Base-by-base conservation (phyloP, 129 eudicot species). In the Artemisia annua region DNA sequence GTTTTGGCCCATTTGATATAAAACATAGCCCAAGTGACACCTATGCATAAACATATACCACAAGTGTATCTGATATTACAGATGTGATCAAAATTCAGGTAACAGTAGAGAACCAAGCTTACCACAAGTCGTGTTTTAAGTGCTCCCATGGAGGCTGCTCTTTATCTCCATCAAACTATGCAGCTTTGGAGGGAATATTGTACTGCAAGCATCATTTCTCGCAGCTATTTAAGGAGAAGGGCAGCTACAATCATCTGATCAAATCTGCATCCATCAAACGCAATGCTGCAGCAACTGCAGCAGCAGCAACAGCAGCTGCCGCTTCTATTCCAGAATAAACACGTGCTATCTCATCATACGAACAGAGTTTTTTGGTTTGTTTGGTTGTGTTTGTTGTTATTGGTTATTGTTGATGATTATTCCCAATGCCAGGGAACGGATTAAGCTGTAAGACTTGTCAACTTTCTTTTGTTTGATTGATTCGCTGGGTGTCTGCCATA, bases 181-280 rank as follows among this genome's bases (percentile, higher is more conserved):
- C 98, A 20, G 97, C 98, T 48, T 83, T 93, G 7, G 92, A 93
- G 56, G 98, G 97, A 48, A 83, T 79, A 18, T 71, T 93, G 76
- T 93, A 89, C 80, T 93, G 97, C 85, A 93, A 93, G 71, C 98
- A 92, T 66, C 98, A 93, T 86, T 93, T 93, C 78, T 93, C 97
- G 1, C 98, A 93, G 87, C 89, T 93, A 22, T 93, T 93, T 80
- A 89, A 90, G 85, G 98, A 93, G 78, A 93, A 93, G 78, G 98
- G 98, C 28, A 93, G 98, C 84, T 90, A 93, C 88, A 91, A 88
- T 78, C 98, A 93, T 79, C 72, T 93, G 26, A 82, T 87, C 79
- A 90, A 93, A 72, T 87, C 97, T 56, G 96, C 98, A 7, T 93
- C 98, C 11, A 83, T 90, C 53, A 93, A 79, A 80, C 96, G 89